phyloP scores from a whole-genome alignment of 1,284 basidiomycete genomes.

The Sparassis latifolia region DNA sequence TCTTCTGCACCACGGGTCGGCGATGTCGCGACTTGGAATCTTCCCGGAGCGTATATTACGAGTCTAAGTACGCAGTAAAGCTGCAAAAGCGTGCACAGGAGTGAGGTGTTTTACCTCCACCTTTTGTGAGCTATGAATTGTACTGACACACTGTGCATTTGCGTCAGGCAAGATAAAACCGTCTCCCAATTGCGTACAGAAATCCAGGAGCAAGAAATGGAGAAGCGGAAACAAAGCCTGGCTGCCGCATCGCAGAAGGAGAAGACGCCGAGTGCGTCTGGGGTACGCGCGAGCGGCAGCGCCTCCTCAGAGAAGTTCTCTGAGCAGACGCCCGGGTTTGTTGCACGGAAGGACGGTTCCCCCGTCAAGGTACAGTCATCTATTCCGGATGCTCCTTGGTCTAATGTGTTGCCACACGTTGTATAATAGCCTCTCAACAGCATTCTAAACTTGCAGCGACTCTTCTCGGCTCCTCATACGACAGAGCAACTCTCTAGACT shows the following conservation, averaged over 20 bases:
- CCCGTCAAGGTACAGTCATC: conserved; percentile 53
- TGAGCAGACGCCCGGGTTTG: conserved; percentile 5
- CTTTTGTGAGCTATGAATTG: conserved; percentile 4
- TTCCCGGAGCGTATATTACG: conserved; percentile 18
- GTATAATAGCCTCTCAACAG: conserved; percentile 63
- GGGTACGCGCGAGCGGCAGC: too few species aligned
- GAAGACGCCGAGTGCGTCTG: conserved; percentile 10
- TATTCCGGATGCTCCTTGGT: conserved; percentile 1
- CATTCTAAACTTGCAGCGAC: conserved; percentile 72
- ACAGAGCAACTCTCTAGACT: conserved; percentile 68
- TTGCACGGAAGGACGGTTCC: conserved; percentile 54
- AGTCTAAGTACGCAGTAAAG: conserved; percentile 41
- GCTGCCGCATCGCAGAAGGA: conserved; percentile 18
- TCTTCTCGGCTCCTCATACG: conserved; percentile 68
- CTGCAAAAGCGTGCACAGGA: conserved; percentile 36
- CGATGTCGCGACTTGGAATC: background rate
- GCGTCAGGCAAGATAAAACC: conserved; percentile 22
- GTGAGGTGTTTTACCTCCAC: conserved; percentile 28
- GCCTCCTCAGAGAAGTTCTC: too few species aligned
- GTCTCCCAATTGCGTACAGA: conserved; percentile 23
- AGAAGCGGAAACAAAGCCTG: conserved; percentile 17
- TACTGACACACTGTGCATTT: conserved; percentile 6
- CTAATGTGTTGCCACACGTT: background rate
- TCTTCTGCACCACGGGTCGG: too few species aligned
- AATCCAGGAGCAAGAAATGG: conserved; percentile 24